phyloP scores from a whole-genome alignment of 768 basidiomycete species.

The Leccinum obscurum region DNA sequence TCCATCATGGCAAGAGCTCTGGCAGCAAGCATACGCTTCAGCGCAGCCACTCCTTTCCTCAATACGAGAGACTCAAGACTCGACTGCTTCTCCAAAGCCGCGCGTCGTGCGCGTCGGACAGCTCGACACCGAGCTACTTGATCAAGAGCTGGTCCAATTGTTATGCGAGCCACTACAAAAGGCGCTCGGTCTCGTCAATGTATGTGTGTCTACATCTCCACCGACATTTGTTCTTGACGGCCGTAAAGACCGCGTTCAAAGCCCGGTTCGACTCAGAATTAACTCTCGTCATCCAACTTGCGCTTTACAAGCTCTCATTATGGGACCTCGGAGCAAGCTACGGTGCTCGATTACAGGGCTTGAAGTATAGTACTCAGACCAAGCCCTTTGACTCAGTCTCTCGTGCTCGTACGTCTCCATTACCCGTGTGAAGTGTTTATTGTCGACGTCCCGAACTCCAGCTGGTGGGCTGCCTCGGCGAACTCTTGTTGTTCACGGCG shows the following conservation, averaged over 20 bases:
- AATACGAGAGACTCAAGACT: slow-evolving; percentile 43
- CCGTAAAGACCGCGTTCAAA: slow-evolving; percentile 53
- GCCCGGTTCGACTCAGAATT: slow-evolving; percentile 75
- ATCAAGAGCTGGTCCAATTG: slow-evolving; percentile 81
- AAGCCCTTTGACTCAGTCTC: slow-evolving; percentile 3
- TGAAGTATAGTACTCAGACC: slow-evolving; percentile 52
- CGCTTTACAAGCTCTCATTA: slow-evolving; percentile 78
- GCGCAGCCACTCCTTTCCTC: slow-evolving; percentile 55
- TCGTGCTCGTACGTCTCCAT: slow-evolving; percentile 26
- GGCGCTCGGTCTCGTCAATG: slow-evolving; percentile 67
- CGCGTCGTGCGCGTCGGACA: slow-evolving; percentile 83
- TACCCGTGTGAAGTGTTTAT: neutral
- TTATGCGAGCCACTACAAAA: slow-evolving; percentile 80
- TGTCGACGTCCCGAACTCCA: slow-evolving; percentile 27
- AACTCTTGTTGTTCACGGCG: slow-evolving; percentile 63
- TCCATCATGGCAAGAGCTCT: slow-evolving; percentile 36
- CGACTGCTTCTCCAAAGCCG: slow-evolving; percentile 32
- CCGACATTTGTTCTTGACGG: slow-evolving; percentile 17
- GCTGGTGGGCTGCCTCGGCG: slow-evolving; percentile 66
- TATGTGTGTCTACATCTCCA: slow-evolving; percentile 37
- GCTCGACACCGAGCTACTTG: slow-evolving; percentile 88
- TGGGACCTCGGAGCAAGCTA: slow-evolving; percentile 83
- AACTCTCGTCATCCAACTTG: slow-evolving; percentile 62
- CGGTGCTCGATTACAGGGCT: slow-evolving; percentile 79
- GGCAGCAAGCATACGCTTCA: slow-evolving; percentile 66